A percentile compares a stretch with the other conserved stretches of the same genome.
phyloP scores from a whole-genome alignment of 129 eudicot species.

The Oenanthe sinensis region DNA sequence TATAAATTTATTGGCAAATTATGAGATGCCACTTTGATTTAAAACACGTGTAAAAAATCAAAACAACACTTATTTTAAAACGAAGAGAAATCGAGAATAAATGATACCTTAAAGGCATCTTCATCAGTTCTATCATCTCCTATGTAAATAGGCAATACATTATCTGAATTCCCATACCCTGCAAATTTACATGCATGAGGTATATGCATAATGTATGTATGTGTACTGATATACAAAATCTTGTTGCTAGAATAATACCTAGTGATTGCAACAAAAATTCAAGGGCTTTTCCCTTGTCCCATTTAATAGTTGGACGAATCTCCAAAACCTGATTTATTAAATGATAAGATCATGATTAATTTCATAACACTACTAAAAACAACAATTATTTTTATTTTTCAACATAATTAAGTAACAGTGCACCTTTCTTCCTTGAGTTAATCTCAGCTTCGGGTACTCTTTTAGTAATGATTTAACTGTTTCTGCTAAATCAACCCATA shows the following conservation, averaged over 20 bases:
- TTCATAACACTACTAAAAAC: no score
- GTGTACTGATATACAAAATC: no score
- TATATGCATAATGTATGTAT: no score
- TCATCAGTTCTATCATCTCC: constrained; percentile 94
- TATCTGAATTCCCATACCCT: constrained; percentile 53
- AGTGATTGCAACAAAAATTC: constrained; percentile 80
- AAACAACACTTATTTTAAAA: no score
- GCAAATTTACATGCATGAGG: background rate
- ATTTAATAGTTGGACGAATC: constrained; percentile 88
- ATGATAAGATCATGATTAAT: no score
- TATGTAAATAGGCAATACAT: constrained; percentile 71
- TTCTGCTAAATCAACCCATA: constrained; percentile 67
- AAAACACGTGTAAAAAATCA: no score
- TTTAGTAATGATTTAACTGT: constrained; percentile 60
- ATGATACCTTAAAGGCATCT: constrained; percentile 76
- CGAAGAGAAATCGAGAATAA: no score
- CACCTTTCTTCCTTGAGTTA: constrained; percentile 84
- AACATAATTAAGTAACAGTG: no score
- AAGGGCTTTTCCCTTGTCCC: constrained; percentile 97
- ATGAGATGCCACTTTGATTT: no score
- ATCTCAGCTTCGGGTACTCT: constrained; percentile 63
- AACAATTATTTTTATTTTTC: no score
- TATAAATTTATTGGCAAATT: no score
- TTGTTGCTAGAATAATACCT: constrained; percentile 31
- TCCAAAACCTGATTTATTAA: constrained; percentile 43